Percentiles rank a stretch among this genome's conserved stretches.
Evolutionary conservation across 192 early-diverging fungal genomes (phyloP).

Genomic region (Cetraspora pellucida): DNA sequence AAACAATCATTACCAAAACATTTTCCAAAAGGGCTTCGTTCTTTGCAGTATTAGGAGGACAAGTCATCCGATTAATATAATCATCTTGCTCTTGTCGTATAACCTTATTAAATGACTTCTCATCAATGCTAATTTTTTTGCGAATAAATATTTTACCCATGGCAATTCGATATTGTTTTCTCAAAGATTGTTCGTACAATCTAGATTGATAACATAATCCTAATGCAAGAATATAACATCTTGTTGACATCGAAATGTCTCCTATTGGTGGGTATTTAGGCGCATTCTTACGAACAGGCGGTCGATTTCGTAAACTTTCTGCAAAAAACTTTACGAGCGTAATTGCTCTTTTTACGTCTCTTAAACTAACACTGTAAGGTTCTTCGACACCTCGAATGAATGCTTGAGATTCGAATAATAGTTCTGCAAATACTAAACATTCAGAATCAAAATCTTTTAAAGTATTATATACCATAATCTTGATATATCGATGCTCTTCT

Average conservation of each 20-base stretch:
- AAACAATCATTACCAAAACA: conserved; percentile 24
- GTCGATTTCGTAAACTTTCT: neutral
- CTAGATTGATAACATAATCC: conserved; percentile 32
- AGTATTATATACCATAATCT: neutral
- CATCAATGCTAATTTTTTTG: neutral
- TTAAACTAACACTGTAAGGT: conserved; percentile 33
- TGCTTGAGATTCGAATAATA: conserved; percentile 28
- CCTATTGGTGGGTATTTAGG: neutral
- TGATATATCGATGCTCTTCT: neutral
- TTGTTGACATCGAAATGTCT: neutral
- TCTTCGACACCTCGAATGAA: conserved; percentile 29
- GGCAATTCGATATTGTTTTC: conserved; percentile 6
- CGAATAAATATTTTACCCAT: conserved; percentile 15
- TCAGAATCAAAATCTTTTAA: neutral
- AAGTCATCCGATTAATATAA: conserved; percentile 24
- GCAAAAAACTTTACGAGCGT: conserved; percentile 10
- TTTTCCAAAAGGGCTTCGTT: conserved; percentile 37
- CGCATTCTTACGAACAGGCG: neutral
- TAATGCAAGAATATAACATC: conserved; percentile 23
- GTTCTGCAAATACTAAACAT: conserved; percentile 5
- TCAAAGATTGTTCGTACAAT: conserved; percentile 19
- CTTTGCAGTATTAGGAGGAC: conserved; percentile 10
- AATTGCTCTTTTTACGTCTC: conserved; percentile 30
- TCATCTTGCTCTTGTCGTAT: conserved; percentile 26
- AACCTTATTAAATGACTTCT: neutral